phyloP scores from a whole-genome alignment of 2,329 filamentous ascomycete genomes.

The Byssochlamys sp. region DNA sequence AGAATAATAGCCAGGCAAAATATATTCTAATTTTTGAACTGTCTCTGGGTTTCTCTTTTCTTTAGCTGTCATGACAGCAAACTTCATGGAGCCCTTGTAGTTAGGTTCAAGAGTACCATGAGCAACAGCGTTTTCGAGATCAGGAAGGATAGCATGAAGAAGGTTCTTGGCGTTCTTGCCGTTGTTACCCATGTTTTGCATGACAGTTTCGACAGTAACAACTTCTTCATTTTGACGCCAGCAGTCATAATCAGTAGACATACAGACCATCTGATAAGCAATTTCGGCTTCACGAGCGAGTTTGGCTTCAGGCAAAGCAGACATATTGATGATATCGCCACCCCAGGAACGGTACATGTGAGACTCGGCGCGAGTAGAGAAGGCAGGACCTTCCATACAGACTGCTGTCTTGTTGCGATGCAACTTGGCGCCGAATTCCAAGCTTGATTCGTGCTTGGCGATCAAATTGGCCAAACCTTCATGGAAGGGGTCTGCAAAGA shows the following conservation, averaged over 20 bases:
- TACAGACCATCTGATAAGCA: slow-evolving; percentile 95
- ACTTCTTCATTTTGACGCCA: slow-evolving; percentile 71
- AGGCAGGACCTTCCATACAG: slow-evolving; percentile 98
- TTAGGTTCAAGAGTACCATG: no score
- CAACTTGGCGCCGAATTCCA: slow-evolving; percentile 74
- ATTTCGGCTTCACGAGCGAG: slow-evolving; percentile 92
- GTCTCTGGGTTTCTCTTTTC: no score
- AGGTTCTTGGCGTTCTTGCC: slow-evolving; percentile 75
- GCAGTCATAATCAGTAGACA: slow-evolving; percentile 99
- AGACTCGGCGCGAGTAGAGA: slow-evolving; percentile 90
- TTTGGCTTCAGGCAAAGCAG: slow-evolving; percentile 86
- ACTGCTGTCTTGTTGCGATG: slow-evolving; percentile 77
- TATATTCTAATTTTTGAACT: no score
- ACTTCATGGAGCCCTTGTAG: no score
- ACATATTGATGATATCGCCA: slow-evolving; percentile 97
- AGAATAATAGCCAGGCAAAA: no score
- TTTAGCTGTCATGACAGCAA: no score
- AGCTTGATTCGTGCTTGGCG: slow-evolving; percentile 60
- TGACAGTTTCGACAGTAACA: slow-evolving; percentile 93
- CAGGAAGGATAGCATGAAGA: slow-evolving; percentile 77
- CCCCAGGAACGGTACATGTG: slow-evolving; percentile 93
- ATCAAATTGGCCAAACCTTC: slow-evolving; percentile 65
- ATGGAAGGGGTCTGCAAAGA: slow-evolving; percentile 94
- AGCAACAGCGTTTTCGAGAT: no score
- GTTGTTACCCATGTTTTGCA: slow-evolving; percentile 92